Evolutionary conservation across 2,329 filamentous ascomycete species (phyloP), one percentile per base, ranked within the genome.

Genomic region (Penicillium sp.): DNA sequence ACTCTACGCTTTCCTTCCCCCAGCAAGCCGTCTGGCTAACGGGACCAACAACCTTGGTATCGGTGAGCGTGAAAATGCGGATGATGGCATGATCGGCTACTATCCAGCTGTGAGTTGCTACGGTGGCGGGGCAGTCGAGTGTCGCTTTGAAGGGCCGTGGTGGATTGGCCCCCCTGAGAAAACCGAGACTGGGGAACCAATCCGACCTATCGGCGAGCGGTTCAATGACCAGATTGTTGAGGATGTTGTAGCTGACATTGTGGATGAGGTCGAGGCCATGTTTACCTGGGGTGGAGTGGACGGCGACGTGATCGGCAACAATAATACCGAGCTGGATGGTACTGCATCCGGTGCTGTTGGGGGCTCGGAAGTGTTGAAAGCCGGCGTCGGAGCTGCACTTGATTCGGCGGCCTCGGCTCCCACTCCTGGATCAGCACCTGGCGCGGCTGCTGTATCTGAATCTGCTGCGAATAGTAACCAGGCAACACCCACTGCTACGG

Each of bases 11-110:
- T 98, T 98, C 67, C 73, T 98, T 1, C 93, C 93, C 0, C 91
- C 90, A 0, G 90, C 93, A 1, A 94, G 87, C 41, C 63, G 66
- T 31, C 63, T 71, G 9, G 66, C 67, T 14, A 68, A 68, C 31
- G 62, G 61, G 4, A 67, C 64, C 17, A 69, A 69, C 42, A 69
- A 70, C 37, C 47, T 67, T 14, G 67, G 67, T 3, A 65, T 84
- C 28, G 87, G 86, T 9, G 88, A 87, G 13, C 76, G 93, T 34
- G 86, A 93, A 47, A 88, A 88, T 18, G 81, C 94, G 47, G 93
- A 98, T 59, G 93, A 98, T 59, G 93, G 91, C 23, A 86, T 93
- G 76, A 78, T 96, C 2, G 94, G 93, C 8, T 98, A 98, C 69
- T 95, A 94, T 59, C 93, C 93, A 1, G 87, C 90, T 15, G 81